These are phyloP conservation scores for Phanerochaete sordida DNA, from an alignment of 768 basidiomycete genomes.

Conservation along the genomic window DNA sequence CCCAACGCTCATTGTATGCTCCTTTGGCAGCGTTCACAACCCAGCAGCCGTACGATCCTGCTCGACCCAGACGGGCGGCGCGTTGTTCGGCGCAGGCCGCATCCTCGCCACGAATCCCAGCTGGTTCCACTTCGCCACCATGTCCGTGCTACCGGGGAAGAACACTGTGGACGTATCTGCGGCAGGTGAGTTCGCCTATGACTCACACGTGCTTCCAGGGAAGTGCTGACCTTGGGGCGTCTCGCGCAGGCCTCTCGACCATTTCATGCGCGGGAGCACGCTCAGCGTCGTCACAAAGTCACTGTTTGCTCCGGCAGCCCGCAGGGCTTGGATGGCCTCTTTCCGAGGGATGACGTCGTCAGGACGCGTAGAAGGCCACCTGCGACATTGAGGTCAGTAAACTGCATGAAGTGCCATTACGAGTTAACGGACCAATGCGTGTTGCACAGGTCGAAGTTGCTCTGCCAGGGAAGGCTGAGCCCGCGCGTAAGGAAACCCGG, in stretches of 20 bases:
- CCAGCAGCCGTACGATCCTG: constrained; percentile 1
- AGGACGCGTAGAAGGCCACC: constrained; percentile 30
- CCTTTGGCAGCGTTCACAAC: too few relatives aligned
- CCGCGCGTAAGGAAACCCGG: constrained; percentile 29
- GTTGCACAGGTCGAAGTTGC: constrained; percentile 29
- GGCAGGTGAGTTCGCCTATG: too few relatives aligned
- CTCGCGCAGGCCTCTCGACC: constrained; percentile 2
- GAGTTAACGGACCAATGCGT: constrained; percentile 25
- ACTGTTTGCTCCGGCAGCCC: background rate
- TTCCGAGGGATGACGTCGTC: constrained; percentile 20
- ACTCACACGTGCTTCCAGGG: background rate
- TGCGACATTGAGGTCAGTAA: constrained; percentile 3
- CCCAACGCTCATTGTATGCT: too few relatives aligned
- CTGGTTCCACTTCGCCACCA: constrained; percentile 16
- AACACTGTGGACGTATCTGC: background rate
- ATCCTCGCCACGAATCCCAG: constrained; percentile 17
- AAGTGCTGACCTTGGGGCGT: constrained; percentile 2
- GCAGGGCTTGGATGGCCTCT: too few relatives aligned
- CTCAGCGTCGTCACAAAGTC: background rate
- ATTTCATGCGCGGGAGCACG: background rate
- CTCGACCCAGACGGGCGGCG: constrained; percentile 4
- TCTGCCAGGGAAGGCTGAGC: constrained; percentile 35
- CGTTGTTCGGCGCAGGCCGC: background rate
- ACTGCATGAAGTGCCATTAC: background rate
- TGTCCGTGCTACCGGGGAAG: constrained; percentile 19